Evolutionary conservation across 148 eudicot species (phyloP).

Genomic region (Cornus suecica): DNA sequence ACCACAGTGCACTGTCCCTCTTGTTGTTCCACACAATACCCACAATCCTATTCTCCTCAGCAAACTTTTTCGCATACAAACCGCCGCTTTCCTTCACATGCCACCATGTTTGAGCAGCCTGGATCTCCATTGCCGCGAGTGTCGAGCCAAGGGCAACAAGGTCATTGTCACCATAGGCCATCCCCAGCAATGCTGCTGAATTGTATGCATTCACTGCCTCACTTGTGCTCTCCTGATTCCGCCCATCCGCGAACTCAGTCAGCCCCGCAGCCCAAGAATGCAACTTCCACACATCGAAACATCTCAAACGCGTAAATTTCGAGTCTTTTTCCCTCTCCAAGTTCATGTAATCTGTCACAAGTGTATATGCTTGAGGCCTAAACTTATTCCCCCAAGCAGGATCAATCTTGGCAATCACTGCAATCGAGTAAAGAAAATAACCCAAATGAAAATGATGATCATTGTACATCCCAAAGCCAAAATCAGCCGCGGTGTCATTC

Average conservation of each 20-base stretch:
- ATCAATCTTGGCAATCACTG: constrained; percentile 93
- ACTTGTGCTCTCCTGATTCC: constrained; percentile 86
- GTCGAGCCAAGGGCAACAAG: constrained; percentile 68
- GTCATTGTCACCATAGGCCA: constrained; percentile 81
- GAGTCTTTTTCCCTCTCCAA: constrained; percentile 47
- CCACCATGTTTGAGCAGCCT: constrained; percentile 86
- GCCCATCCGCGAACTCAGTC: constrained; percentile 81
- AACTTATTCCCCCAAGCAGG: constrained; percentile 82
- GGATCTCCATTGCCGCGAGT: constrained; percentile 67
- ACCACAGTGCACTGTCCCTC: constrained; percentile 84
- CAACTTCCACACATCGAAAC: constrained; percentile 83
- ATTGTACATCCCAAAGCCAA: constrained; percentile 87
- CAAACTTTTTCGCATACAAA: constrained; percentile 54
- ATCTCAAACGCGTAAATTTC: constrained; percentile 61
- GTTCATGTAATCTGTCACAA: constrained; percentile 86
- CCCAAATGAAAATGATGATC: constrained; percentile 94
- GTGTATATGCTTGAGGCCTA: constrained; percentile 69
- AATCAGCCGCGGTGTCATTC: constrained; percentile 71
- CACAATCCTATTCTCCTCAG: constrained; percentile 50
- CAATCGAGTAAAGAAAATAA: constrained; percentile 73
- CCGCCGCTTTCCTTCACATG: constrained; percentile 57
- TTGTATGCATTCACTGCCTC: constrained; percentile 90
- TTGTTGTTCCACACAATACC: constrained; percentile 84
- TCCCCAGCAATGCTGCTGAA: constrained; percentile 86
- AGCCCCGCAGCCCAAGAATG: constrained; percentile 98